These are phyloP conservation scores for Microbotryum silenes-acaulis DNA, from an alignment of 1,284 basidiomycete genomes.

Conservation along the genomic window DNA sequence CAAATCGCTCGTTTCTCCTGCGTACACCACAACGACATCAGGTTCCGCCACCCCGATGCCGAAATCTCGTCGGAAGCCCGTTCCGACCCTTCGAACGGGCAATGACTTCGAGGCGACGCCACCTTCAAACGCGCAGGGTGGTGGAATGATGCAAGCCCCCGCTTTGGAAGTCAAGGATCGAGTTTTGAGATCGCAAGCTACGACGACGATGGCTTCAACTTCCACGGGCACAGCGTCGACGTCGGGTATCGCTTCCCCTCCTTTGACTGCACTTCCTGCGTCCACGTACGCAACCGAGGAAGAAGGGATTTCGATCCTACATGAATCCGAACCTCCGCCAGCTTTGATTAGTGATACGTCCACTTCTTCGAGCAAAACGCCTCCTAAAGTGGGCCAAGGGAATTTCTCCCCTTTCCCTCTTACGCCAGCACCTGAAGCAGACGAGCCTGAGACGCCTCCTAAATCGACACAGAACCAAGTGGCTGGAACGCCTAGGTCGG, in stretches of 20 bases:
- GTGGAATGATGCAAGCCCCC: too few relatives aligned
- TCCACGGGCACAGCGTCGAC: too few relatives aligned
- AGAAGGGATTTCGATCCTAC: neutral
- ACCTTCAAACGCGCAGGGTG: neutral
- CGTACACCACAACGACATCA: neutral
- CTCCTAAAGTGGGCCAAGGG: neutral
- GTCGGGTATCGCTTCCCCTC: too few relatives aligned
- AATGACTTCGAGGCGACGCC: neutral
- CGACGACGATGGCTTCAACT: too few relatives aligned
- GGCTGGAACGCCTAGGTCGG: neutral
- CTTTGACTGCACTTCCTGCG: too few relatives aligned
- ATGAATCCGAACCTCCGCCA: neutral
- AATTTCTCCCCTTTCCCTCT: neutral
- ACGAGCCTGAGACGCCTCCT: neutral
- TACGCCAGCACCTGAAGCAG: neutral
- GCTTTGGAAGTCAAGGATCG: too few relatives aligned
- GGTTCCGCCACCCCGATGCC: neutral
- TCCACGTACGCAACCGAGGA: too few relatives aligned
- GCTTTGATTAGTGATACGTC: neutral
- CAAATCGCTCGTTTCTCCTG: neutral
- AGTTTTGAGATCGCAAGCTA: too few relatives aligned
- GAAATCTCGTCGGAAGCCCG: slow-evolving; percentile 5
- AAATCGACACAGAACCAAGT: too few relatives aligned
- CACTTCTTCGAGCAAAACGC: slow-evolving; percentile 5
- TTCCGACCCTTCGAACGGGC: neutral